Evolutionary conservation across 2,329 filamentous ascomycete species (phyloP).

Genomic region (Aspergillus ochraceoroseus): DNA sequence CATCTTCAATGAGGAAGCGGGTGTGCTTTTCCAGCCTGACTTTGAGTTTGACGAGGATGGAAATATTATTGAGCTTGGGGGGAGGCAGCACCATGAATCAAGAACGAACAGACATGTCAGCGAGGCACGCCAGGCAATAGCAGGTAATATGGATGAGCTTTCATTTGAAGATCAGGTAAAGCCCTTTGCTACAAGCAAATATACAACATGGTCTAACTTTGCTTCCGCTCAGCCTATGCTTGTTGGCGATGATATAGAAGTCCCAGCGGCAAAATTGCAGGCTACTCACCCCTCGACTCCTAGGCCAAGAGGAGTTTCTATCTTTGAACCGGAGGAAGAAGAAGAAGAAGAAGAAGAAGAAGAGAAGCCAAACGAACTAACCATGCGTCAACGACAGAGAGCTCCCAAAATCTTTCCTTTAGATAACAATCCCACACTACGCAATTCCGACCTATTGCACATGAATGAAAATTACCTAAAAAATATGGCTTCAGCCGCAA

Average conservation of each 20-base stretch:
- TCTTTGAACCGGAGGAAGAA: not conserved
- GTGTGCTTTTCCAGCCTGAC: slow-evolving; percentile 50
- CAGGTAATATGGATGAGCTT: slow-evolving; percentile 33
- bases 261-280: slow-evolving; percentile 1
- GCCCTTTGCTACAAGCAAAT: too few species aligned
- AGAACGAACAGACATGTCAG: slow-evolving; percentile 22
- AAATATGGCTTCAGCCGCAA: slow-evolving; percentile 54
- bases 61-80: slow-evolving; percentile 49
- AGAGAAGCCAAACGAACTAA: slow-evolving; percentile 13
- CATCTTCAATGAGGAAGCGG: slow-evolving; percentile 40
- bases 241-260: slow-evolving; percentile 30
- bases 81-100: slow-evolving; percentile 9
- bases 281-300: not conserved
- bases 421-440: slow-evolving; percentile 51
- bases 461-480: slow-evolving; percentile 56
- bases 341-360: not conserved
- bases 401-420: slow-evolving; percentile 41
- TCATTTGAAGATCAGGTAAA: slow-evolving; percentile 17
- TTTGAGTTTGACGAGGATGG: slow-evolving; percentile 61
- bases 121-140: slow-evolving; percentile 38
- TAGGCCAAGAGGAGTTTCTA: not conserved
- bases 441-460: slow-evolving; percentile 52
- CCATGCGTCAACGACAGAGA: slow-evolving; percentile 29
- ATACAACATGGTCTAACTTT: not conserved
- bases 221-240: slow-evolving; percentile 23